A percentile compares a stretch with the other conserved stretches of the same genome.
Evolutionary conservation across 192 early-diverging fungal species (phyloP).

Genomic region (Piromyces finnis): DNA sequence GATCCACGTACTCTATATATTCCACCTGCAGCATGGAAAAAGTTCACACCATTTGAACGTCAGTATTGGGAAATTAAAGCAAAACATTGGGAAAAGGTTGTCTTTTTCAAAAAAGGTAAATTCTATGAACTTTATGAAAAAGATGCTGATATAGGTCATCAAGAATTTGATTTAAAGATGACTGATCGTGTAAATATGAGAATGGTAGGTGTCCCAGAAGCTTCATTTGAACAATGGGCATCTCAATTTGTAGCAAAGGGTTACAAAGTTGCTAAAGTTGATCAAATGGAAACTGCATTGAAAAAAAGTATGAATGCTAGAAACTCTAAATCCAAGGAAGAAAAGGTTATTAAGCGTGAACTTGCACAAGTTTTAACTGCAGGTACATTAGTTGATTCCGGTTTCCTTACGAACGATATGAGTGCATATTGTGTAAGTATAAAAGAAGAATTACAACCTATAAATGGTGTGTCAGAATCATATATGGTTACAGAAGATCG

Average conservation of each 20-base stretch:
- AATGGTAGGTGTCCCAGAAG: constrained; percentile 95
- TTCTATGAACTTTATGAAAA: constrained; percentile 97
- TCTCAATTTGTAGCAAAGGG: constrained; percentile 89
- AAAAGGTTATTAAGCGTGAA: constrained; percentile 69
- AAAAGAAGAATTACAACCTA: constrained; percentile 31
- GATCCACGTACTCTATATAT: constrained; percentile 81
- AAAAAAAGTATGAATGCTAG: constrained; percentile 84
- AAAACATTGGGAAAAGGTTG: constrained; percentile 74
- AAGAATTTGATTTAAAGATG: constrained; percentile 87
- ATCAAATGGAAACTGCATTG: constrained; percentile 89
- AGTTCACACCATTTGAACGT: constrained; percentile 86
- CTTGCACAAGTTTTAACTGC: constrained; percentile 72
- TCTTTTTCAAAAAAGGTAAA: constrained; percentile 99
- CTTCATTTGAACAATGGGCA: constrained; percentile 85
- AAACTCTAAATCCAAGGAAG: constrained; percentile 24
- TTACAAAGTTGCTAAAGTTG: constrained; percentile 88
- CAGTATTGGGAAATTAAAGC: constrained; percentile 99
- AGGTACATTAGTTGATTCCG: constrained; percentile 73
- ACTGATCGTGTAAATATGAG: constrained; percentile 96
- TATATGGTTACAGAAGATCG: constrained; percentile 4
- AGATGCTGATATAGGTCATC: constrained; percentile 91
- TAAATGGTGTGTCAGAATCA: constrained; percentile 1
- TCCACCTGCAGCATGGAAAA: constrained; percentile 55
- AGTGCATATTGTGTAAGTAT: constrained; percentile 90
- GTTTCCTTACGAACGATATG: constrained; percentile 73